Percentiles rank a stretch among this genome's conserved stretches.
These are phyloP conservation scores for Dendrobium officinale DNA, from an alignment of 106 monocot genomes.

Conservation along the genomic window DNA sequence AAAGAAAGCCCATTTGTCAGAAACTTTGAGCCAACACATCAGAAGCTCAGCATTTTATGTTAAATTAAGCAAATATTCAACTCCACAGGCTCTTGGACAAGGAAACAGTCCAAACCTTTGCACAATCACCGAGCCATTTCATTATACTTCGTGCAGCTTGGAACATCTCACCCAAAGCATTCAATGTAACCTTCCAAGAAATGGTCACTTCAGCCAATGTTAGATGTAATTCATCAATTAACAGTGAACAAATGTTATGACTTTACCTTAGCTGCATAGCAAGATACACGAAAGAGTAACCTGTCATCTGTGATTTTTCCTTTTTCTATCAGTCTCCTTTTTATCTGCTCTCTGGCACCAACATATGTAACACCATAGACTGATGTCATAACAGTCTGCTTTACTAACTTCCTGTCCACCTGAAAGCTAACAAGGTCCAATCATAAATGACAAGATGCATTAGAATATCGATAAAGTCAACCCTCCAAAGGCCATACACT, in stretches of 20 bases:
- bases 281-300: slow-evolving; percentile 62
- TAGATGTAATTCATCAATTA: neutral
- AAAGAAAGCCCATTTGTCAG: neutral
- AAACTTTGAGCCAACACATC: neutral
- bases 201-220: neutral
- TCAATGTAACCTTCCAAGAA: slow-evolving; percentile 54
- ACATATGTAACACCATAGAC: slow-evolving; percentile 95
- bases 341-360: slow-evolving; percentile 89
- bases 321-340: slow-evolving; percentile 70
- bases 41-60: too few species aligned
- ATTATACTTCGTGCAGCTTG: slow-evolving; percentile 82
- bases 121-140: slow-evolving; percentile 86
- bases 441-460: slow-evolving; percentile 7
- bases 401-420: slow-evolving; percentile 92
- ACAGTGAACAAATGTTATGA: neutral
- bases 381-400: slow-evolving; percentile 96
- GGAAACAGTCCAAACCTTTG: slow-evolving; percentile 48
- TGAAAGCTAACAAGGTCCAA: slow-evolving; percentile 63
- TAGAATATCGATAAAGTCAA: slow-evolving; percentile 4
- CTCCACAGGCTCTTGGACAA: neutral
- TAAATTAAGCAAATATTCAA: neutral
- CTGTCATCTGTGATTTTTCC: slow-evolving; percentile 66
- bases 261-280: slow-evolving; percentile 83
- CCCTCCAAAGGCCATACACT: neutral
- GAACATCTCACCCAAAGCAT: slow-evolving; percentile 85